Base-by-base conservation (phyloP, 1,284 basidiomycete species). In the Rhodotorula sp. region DNA sequence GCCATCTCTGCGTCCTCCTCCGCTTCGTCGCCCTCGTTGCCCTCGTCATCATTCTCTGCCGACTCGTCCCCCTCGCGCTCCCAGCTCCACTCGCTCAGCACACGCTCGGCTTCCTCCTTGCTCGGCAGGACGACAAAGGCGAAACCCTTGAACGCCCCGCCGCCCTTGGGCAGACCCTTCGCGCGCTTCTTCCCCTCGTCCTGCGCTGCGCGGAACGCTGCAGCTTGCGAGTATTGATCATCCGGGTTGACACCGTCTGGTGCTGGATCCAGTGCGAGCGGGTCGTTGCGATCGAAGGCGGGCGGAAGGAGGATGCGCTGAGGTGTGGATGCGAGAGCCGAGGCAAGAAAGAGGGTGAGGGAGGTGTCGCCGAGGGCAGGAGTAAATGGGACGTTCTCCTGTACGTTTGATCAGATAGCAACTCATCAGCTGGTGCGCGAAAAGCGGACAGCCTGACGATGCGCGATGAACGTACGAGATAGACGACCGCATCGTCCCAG, bases 61-160 rank as follows among this genome's bases (percentile, higher is more conserved):
- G 42, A 52, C 14, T 17, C 64, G 16, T 55, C 60, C 27, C 25
- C 52, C 23, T 23, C 56, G 16, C 49, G 19, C 23, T 75, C 69
- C 74, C 74, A 76, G 7, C 12, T 49, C 71, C 74, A 78, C 34
- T 66, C 59, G 21, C 56, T 21, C 41, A 66, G 19, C 1, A 67
- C 64, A 48, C 60, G 50, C 45, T 68, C 55, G 2, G 66, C 72
- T 12, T 75, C 76, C 27, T 66, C 67, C 49, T 23, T 50, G 45
- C 46, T 60, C 27, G 41, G 27, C 13, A 78, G 4, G 1, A 79
- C 62, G 1, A 74, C 69, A 53, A 78, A 78, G 17, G 70, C 73
- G 49, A 76, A 78, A 0, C 77, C 77, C 53, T 74, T 77, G 71
- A 77, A 78, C n/a, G 71, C 68, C 25, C 78, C 78, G 1, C 77